Base-by-base conservation (phyloP, 345 rosid species). In the Luvunga scandens region DNA sequence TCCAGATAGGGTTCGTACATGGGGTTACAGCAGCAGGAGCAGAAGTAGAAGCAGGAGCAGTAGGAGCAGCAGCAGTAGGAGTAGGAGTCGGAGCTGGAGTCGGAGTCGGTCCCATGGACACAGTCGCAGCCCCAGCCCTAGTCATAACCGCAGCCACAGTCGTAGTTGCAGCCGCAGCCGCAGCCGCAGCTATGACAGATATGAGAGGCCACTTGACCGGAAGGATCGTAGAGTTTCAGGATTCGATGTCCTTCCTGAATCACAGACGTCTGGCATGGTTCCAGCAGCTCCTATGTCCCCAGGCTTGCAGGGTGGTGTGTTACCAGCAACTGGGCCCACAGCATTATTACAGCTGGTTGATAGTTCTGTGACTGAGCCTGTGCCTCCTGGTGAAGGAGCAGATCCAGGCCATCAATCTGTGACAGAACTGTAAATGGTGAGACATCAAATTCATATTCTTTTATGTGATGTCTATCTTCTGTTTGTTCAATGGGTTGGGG, bases 1-100 rank as follows among this genome's bases (percentile, higher is more conserved):
- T 83, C 97, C 95, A 38, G 91, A 90, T 4, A 84, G 87, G 81
- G 91, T 88, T 64, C 79, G 91, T 39, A 88, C 92, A 34, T 79
- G 89, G 84, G 85, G 89, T 24, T 33, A 78, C 66, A 88, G 93
- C 56, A 88, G 87, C 16, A 87, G 89, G 57, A 68, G 88, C 1
- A 73, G 66, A 31, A 85, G 89, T 50, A 84, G 88, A 27, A 80
- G 89, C 16, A 82, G 85, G 50, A 81, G 85, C 31, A 82, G 89
- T 14, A 82, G 85, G 39, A 81, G 84, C 1, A 79, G 88, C n/a
- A 75, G 70, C 18, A 80, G 83, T 5, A 62, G 92, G 10, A 90
- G 95, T 19, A 67, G 82, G 4, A 77, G 82, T 22, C 71, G 73
- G 21, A 81, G 80, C 48, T 61, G 77, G 8, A 81, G 86, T 61